phyloP scores from a whole-genome alignment of 2,329 filamentous ascomycete genomes.

The Aspergillus sp. region DNA sequence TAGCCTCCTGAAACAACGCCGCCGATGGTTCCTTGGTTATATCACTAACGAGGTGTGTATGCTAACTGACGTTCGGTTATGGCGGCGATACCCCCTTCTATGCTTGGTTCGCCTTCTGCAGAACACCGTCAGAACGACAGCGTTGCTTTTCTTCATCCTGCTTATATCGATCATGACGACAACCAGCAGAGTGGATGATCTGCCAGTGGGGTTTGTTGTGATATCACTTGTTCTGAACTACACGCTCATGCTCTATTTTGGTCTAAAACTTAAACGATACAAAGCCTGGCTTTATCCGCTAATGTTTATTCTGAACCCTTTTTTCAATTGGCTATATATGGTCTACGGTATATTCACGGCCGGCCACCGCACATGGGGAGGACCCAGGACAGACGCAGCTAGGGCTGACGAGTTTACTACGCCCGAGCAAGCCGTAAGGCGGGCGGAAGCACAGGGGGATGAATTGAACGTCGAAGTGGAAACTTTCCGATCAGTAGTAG shows the following conservation, averaged over 20 bases:
- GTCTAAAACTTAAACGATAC: conserved; percentile 78
- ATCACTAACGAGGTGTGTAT: conserved; percentile 98
- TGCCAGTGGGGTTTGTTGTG: conserved; percentile 90
- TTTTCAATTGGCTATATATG: conserved; percentile 99
- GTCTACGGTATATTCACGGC: conserved; percentile 95
- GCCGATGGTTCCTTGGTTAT: conserved; percentile 95
- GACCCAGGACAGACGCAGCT: conserved; percentile 84
- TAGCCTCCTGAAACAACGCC: conserved; percentile 87
- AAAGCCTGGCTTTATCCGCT: conserved; percentile 94
- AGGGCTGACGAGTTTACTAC: conserved; percentile 74
- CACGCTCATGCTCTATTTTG: conserved; percentile 95
- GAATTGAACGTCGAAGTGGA: conserved; percentile 88
- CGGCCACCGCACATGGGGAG: conserved; percentile 92
- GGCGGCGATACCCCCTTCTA: conserved; percentile 86
- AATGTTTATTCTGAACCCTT: conserved; percentile 94
- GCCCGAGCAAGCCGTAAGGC: conserved; percentile 78
- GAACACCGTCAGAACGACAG: conserved; percentile 93
- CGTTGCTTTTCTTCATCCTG: conserved; percentile 92
- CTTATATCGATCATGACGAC: conserved; percentile 82
- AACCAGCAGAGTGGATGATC: conserved; percentile 70
- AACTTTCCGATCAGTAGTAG: conserved; percentile 62
- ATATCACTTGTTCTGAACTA: conserved; percentile 92
- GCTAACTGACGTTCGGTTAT: conserved; percentile 90
- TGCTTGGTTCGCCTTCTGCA: conserved; percentile 88
- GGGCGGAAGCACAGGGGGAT: conserved; percentile 75